Evolutionary conservation across 2,329 filamentous ascomycete genomes (phyloP).

Genomic region (Diplodia seriata): DNA sequence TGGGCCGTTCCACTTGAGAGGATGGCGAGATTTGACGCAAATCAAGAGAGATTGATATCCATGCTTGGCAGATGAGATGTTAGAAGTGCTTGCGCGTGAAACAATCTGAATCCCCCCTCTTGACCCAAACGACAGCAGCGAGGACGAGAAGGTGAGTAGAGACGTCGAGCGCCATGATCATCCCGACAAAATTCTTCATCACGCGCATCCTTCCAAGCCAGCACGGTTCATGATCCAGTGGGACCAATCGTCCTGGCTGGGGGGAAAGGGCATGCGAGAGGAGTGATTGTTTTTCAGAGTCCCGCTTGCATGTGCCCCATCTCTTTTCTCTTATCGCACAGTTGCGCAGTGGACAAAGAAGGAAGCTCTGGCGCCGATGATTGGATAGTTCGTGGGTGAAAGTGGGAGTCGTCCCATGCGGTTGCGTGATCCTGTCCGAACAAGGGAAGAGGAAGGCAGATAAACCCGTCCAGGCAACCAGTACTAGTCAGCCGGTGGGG

Average conservation of each 20-base stretch:
- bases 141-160: background rate
- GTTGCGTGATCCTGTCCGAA: background rate
- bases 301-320: background rate
- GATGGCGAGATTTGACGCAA: conserved; percentile 3
- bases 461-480: background rate
- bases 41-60: conserved; percentile 19
- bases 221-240: background rate
- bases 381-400: background rate
- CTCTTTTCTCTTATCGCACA: background rate
- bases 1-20: background rate
- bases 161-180: background rate
- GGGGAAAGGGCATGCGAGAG: background rate
- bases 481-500: background rate
- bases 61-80: background rate
- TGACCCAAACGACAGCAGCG: background rate
- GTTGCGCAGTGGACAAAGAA: background rate
- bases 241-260: background rate
- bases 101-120: background rate
- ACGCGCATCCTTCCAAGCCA: background rate
- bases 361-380: background rate
- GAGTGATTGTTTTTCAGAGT: background rate
- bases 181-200: background rate
- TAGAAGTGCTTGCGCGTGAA: background rate
- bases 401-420: background rate
- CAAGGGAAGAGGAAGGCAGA: background rate